A percentile compares a stretch with the other conserved stretches of the same genome.
phyloP scores from a whole-genome alignment of 2,329 filamentous ascomycete species.

The Arthrobotrys musiformis region DNA sequence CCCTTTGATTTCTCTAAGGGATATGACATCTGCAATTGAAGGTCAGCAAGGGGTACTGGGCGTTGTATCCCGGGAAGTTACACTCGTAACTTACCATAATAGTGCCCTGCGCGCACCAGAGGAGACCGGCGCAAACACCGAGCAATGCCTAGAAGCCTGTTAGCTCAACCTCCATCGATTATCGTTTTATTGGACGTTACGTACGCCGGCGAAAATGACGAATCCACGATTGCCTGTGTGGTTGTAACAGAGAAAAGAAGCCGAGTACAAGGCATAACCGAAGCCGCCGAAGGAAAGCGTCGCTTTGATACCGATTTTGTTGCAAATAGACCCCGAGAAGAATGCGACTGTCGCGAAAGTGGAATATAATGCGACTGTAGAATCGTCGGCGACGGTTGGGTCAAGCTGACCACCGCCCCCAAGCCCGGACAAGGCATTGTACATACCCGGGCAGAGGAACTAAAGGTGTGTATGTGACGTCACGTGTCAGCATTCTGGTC shows the following conservation, averaged over 20 bases:
- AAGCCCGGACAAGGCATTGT: conserved; percentile 59
- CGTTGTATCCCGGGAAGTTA: not conserved
- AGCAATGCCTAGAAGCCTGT: conserved; percentile 68
- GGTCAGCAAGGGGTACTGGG: not conserved
- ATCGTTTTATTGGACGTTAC: not conserved
- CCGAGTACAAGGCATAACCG: conserved; percentile 80
- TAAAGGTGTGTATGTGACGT: conserved; percentile 68
- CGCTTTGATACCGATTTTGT: conserved; percentile 75
- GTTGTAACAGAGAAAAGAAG: conserved; percentile 76
- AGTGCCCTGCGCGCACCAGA: conserved; percentile 84
- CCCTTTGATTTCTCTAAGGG: conserved; percentile 84
- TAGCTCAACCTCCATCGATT: conserved; percentile 7
- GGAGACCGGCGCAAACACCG: conserved; percentile 79
- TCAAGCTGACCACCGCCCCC: conserved; percentile 59
- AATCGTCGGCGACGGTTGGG: conserved; percentile 56
- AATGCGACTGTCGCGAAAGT: conserved; percentile 72
- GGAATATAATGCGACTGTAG: conserved; percentile 64
- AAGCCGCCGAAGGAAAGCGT: conserved; percentile 78
- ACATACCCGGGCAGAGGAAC: conserved; percentile 63
- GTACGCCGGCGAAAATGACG: conserved; percentile 75
- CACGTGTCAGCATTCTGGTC: conserved; percentile 68
- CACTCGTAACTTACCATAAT: conserved; percentile 70
- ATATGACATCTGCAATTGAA: conserved; percentile 73
- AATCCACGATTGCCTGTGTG: conserved; percentile 76
- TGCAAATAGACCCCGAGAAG: conserved; percentile 80